Evolutionary conservation across 208 protist genomes (phyloP).

Genomic region (Leptomonas seymouri): DNA sequence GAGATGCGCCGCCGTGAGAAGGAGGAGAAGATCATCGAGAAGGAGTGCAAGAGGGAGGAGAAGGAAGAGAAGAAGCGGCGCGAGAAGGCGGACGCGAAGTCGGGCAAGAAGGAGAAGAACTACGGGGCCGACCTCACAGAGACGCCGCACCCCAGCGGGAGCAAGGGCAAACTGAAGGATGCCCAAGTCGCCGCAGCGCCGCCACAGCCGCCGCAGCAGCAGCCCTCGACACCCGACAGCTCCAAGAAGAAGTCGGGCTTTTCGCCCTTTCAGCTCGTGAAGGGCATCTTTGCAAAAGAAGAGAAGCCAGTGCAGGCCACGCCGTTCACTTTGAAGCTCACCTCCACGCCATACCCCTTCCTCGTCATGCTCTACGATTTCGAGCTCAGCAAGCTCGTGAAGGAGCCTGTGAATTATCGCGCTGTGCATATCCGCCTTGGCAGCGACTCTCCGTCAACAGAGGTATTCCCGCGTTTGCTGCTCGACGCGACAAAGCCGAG

Average conservation of each 20-base stretch:
- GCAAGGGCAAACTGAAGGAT: background rate
- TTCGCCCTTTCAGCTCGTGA: conserved; percentile 22
- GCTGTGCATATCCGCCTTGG: conserved; percentile 52
- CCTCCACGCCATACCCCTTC: conserved; percentile 39
- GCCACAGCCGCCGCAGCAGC: background rate
- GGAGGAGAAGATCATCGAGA: conserved; percentile 35
- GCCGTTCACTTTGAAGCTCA: conserved; percentile 44
- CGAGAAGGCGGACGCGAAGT: conserved; percentile 20
- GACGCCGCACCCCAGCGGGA: background rate
- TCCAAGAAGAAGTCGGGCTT: conserved; percentile 34
- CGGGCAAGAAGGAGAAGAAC: conserved; percentile 13
- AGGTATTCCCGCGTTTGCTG: conserved; percentile 41
- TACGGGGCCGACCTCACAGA: conserved; percentile 40
- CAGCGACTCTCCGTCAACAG: conserved; percentile 25
- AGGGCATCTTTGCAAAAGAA: conserved; percentile 39
- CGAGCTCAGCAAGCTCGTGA: conserved; percentile 39
- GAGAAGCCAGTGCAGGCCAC: conserved; percentile 35
- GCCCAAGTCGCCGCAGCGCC: background rate
- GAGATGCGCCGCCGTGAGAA: conserved; percentile 25
- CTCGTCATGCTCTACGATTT: conserved; percentile 48
- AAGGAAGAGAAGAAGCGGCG: conserved; percentile 31
- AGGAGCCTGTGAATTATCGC: conserved; percentile 49
- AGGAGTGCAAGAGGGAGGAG: conserved; percentile 44
- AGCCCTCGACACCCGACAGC: background rate
- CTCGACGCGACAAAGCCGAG: conserved; percentile 38